Base-by-base conservation (phyloP, 1,139 yeast genomes). In the Candida sp. region DNA sequence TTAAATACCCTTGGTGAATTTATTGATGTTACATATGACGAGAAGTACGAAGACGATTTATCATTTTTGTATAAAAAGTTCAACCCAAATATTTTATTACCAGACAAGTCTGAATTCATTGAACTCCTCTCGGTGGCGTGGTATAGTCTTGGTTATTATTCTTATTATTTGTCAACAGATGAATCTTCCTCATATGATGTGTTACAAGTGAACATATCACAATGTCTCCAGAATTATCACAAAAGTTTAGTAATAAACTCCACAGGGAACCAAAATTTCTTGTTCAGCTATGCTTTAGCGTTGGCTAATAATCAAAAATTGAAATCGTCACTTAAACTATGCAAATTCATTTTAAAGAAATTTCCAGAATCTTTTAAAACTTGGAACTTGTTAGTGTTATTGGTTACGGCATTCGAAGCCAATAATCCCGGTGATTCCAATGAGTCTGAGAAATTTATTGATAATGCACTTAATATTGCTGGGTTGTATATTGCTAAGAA, bases 311-410 rank as follows among this genome's bases (percentile, higher is more conserved):
- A 53, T 22, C 53, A 61, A 5, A 51, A 61, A 11, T 48, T 66
- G 23, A 52, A 54, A 25, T 60, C 62, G n/a, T 58, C 77, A 21
- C 47, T 63, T 22, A 72, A 65, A 49, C 59, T 73, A 45, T 65
- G 73, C 51, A 73, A 73, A 49, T 73, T 70, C 48, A 70, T 70
- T 15, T 61, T 73, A 55, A 71, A 70, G 45, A 64, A 66, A 49
- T 70, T 56, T 44, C 77, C 77, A 0, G 75, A 73, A 49, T 63
- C 71, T 4, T 73, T 73, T 59, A 68, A 66, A 46, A 68, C 76
- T 0, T 73, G 79, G 79, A 73, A 73, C 49, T 61, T 73, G 47
- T 56, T 73, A 47, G 69, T 66, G 0, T 62, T 73, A 40, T 49
- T 67, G 9, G 51, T 62, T 22, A 53, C 68, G 11, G 55, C 70